phyloP scores from a whole-genome alignment of 192 early-diverging fungal species.

The Backusella psychrophila region DNA sequence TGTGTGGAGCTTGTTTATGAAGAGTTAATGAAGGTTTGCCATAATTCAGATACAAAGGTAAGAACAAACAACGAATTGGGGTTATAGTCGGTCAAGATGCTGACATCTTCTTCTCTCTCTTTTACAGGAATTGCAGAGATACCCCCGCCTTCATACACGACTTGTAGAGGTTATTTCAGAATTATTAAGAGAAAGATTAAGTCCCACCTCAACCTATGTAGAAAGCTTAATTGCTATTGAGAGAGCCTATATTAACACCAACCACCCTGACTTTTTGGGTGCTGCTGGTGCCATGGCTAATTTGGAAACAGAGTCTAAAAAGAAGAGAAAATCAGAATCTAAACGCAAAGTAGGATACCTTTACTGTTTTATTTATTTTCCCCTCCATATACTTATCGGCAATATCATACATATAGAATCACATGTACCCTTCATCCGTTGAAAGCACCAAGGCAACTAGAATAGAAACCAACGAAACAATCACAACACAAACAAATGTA shows the following conservation, averaged over 20 bases:
- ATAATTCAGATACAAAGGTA: slow-evolving; percentile 71
- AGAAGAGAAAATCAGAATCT: slow-evolving; percentile 47
- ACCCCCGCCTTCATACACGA: slow-evolving; percentile 70
- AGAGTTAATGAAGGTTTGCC: slow-evolving; percentile 79
- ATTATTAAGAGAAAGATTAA: slow-evolving; percentile 69
- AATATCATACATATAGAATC: not conserved
- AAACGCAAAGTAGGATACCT: slow-evolving; percentile 19
- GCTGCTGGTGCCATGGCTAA: slow-evolving; percentile 72
- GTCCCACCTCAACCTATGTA: slow-evolving; percentile 71
- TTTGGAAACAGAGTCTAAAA: slow-evolving; percentile 64
- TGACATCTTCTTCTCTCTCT: not conserved
- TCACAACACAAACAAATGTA: not conserved
- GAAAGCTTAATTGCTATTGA: slow-evolving; percentile 81
- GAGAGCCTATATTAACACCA: slow-evolving; percentile 83
- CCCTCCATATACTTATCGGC: not conserved
- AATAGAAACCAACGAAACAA: slow-evolving; percentile 5
- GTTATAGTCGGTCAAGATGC: not conserved
- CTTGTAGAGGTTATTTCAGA: slow-evolving; percentile 78
- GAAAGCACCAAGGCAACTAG: not conserved
- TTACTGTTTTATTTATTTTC: not conserved
- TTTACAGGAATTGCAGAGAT: slow-evolving; percentile 65
- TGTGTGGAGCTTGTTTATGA: slow-evolving; percentile 85
- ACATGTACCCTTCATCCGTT: not conserved
- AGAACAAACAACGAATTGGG: not conserved
- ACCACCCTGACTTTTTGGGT: slow-evolving; percentile 84